A percentile compares a stretch with the other conserved stretches of the same genome.
Evolutionary conservation across 2,329 filamentous ascomycete species (phyloP).

Genomic region (Celoporthe dispersa): DNA sequence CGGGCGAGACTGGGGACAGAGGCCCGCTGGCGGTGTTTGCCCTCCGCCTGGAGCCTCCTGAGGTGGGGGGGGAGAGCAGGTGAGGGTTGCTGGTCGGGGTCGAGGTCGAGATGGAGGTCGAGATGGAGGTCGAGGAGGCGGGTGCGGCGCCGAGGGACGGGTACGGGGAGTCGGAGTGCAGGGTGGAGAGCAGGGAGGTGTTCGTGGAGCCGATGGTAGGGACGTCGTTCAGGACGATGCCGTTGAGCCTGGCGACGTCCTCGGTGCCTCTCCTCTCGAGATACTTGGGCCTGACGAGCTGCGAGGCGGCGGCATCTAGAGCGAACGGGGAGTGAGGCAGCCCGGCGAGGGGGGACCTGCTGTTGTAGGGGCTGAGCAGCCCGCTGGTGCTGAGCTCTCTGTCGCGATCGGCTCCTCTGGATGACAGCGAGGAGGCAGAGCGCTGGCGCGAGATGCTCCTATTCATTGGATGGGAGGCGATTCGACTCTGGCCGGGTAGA

Average conservation of each 20-base stretch:
- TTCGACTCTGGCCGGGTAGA: slow-evolving; percentile 18
- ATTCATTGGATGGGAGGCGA: slow-evolving; percentile 27
- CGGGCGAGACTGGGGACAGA: slow-evolving; percentile 25
- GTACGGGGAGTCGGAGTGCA: slow-evolving; percentile 28
- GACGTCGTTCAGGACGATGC: slow-evolving; percentile 34
- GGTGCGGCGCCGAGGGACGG: slow-evolving; percentile 21
- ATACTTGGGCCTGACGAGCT: slow-evolving; percentile 25
- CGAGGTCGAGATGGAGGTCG: background rate
- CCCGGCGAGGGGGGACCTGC: slow-evolving; percentile 29
- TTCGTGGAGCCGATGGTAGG: slow-evolving; percentile 26
- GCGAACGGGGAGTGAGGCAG: slow-evolving; percentile 25
- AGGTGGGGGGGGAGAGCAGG: slow-evolving; percentile 23
- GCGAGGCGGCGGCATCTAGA: slow-evolving; percentile 26
- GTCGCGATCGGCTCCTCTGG: slow-evolving; percentile 27
- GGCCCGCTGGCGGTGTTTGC: slow-evolving; percentile 30
- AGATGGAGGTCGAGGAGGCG: background rate
- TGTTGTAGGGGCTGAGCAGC: slow-evolving; percentile 29
- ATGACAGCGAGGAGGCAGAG: slow-evolving; percentile 31
- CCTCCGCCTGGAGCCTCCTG: slow-evolving; percentile 23
- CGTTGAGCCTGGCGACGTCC: slow-evolving; percentile 30
- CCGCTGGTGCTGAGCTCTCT: slow-evolving; percentile 28
- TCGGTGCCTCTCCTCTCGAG: slow-evolving; percentile 28
- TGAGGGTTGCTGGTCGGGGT: slow-evolving; percentile 14
- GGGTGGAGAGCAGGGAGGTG: slow-evolving; percentile 30
- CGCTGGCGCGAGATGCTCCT: slow-evolving; percentile 30